Evolutionary conservation across 495 filamentous ascomycete species (phyloP), one percentile per base, ranked within the genome.

Genomic region (Oleoguttula mirabilis): DNA sequence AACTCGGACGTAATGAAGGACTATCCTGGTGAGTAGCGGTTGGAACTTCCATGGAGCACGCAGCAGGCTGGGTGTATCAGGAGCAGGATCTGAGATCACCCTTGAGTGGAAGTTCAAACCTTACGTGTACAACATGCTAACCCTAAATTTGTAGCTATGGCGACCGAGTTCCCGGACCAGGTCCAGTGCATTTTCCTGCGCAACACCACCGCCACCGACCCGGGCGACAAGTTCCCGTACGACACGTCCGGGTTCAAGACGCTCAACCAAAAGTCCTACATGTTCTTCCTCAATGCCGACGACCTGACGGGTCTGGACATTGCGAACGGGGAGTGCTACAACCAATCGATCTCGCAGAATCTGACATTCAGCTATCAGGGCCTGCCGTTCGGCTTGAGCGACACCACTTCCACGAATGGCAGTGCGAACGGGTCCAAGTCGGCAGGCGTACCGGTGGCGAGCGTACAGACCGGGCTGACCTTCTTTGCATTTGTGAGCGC

Each of bases 101-200:
- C n/a, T n/a, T n/a, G n/a, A n/a, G n/a, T n/a, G n/a, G n/a, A n/a
- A n/a, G n/a, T n/a, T n/a, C n/a, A n/a, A n/a, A n/a, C n/a, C n/a
- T n/a, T n/a, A n/a, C n/a, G n/a, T n/a, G n/a, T n/a, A n/a, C n/a
- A n/a, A n/a, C n/a, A n/a, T n/a, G n/a, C n/a, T n/a, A n/a, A n/a
- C n/a, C n/a, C n/a, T n/a, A n/a, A n/a, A n/a, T n/a, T n/a, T n/a
- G n/a, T n/a, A 1, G 62, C 66, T 45, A 64, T 85, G 55, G 78
- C 60, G 1, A 69, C 60, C 30, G 70, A 78, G 19, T 79, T 73
- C 50, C 80, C 82, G 0, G 68, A 63, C 16, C 75, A 82, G 54
- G 79, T 87, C n/a, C 74, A 79, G 47, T 88, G 82, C 58, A 85
- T 88, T 47, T 72, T 80, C 39, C 62, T 88, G 2, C 70, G 82